A percentile compares a stretch with the other conserved stretches of the same genome.
Conservation (phyloP, 257 asterid genomes). For the Schizonepeta tenuifolia region DNA sequence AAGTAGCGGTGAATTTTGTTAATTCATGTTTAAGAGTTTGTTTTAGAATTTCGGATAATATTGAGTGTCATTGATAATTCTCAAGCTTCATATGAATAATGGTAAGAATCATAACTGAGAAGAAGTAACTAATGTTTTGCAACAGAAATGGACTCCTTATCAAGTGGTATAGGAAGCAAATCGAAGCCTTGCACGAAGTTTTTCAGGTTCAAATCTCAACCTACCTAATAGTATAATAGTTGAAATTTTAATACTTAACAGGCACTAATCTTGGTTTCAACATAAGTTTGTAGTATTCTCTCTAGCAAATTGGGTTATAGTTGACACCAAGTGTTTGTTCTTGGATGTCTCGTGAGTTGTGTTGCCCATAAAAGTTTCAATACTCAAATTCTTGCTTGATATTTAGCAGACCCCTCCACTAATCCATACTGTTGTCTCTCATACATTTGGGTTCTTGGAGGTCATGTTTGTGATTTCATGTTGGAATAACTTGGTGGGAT, state of each 20-base stretch:
- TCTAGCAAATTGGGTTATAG: conserved; percentile 10
- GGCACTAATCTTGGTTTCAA: conserved; percentile 1
- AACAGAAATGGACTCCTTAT: conserved; percentile 90
- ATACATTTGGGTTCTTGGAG: neutral
- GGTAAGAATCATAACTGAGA: conserved; percentile 53
- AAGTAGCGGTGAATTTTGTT: conserved; percentile 1
- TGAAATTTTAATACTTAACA: conserved; percentile 28
- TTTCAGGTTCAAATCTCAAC: conserved; percentile 95
- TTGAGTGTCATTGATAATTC: conserved; percentile 10
- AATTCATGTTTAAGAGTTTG: neutral
- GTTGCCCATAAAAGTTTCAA: conserved; percentile 2
- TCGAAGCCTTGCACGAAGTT: conserved; percentile 99
- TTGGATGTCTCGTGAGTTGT: conserved; percentile 4
- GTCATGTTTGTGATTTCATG: neutral
- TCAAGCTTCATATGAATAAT: conserved; percentile 28
- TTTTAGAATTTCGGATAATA: conserved; percentile 15
- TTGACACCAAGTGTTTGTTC: conserved; percentile 3
- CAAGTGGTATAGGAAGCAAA: conserved; percentile 99
- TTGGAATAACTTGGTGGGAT: neutral
- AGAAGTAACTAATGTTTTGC: conserved; percentile 78
- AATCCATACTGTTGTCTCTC: neutral
- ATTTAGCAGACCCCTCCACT: neutral
- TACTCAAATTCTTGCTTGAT: conserved; percentile 14
- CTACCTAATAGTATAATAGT: conserved; percentile 45
- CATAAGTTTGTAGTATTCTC: conserved; percentile 28